Conservation (phyloP, 148 eudicot species). For the Nepenthes mirabilis region DNA sequence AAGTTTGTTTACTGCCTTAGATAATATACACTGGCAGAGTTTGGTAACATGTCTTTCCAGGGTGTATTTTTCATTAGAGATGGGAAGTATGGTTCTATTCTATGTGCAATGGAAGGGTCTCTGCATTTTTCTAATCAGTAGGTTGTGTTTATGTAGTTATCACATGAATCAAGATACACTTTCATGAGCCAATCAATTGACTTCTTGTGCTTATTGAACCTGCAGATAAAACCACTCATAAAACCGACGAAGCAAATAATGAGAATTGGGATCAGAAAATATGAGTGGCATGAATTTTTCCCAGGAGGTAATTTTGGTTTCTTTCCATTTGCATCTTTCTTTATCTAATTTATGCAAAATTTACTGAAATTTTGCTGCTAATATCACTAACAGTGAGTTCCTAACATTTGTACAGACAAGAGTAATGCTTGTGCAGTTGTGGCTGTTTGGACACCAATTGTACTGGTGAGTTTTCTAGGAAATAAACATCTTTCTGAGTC, state of each 20-base stretch:
- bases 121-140: too few species aligned
- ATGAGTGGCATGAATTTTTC: conserved; percentile 77
- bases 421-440: conserved; percentile 79
- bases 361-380: conserved; percentile 4
- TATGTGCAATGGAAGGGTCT: too few species aligned
- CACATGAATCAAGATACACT: too few species aligned
- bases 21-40: too few species aligned
- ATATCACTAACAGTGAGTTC: conserved; percentile 13
- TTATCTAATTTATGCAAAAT: background rate
- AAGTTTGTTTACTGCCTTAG: too few species aligned
- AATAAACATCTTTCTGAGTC: conserved; percentile 3
- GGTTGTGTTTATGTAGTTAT: too few species aligned
- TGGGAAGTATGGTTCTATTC: too few species aligned
- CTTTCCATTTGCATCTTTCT: conserved; percentile 1
- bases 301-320: conserved; percentile 51
- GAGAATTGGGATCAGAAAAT: conserved; percentile 50
- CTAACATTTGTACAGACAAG: conserved; percentile 41
- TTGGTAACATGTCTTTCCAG: too few species aligned
- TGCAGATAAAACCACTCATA: conserved; percentile 95
- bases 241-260: conserved; percentile 77
- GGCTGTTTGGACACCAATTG: conserved; percentile 92
- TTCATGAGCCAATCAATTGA: background rate
- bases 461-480: conserved; percentile 50
- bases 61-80: too few species aligned
- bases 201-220: conserved; percentile 8